Evolutionary conservation across 2,329 filamentous ascomycete genomes (phyloP).

Genomic region (Penicillium brasilianum): DNA sequence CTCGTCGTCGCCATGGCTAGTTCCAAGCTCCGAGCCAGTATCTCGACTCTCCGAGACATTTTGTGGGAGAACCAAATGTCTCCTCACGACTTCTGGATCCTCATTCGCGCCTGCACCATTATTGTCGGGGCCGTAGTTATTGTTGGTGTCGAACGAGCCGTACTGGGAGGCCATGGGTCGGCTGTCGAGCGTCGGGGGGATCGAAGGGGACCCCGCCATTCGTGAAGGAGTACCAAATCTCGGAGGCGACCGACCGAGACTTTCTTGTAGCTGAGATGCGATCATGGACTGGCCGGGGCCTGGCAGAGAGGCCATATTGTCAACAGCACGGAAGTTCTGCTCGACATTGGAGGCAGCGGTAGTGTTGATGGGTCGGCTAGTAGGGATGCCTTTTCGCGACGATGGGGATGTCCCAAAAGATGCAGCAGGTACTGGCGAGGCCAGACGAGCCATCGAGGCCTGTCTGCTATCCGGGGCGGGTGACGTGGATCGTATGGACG

Average conservation of each 20-base stretch:
- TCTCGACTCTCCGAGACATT: constrained; percentile 44
- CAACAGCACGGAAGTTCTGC: constrained; percentile 67
- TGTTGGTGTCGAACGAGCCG: constrained; percentile 79
- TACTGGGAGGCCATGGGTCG: constrained; percentile 70
- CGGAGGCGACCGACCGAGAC: constrained; percentile 61
- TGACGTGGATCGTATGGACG: constrained; percentile 35
- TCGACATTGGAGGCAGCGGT: constrained; percentile 51
- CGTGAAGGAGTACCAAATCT: constrained; percentile 52
- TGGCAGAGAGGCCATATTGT: constrained; percentile 62
- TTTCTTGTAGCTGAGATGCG: constrained; percentile 81
- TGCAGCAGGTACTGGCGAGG: constrained; percentile 60
- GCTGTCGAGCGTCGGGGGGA: constrained; percentile 54
- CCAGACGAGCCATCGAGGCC: constrained; percentile 60
- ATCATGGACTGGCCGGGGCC: constrained; percentile 87
- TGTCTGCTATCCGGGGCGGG: constrained; percentile 53
- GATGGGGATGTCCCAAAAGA: constrained; percentile 37
- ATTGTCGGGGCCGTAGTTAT: constrained; percentile 15
- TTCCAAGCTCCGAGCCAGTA: constrained; percentile 41
- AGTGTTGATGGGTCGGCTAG: constrained; percentile 48
- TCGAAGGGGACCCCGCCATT: constrained; percentile 64
- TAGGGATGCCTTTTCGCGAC: constrained; percentile 48
- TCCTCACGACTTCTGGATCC: constrained; percentile 87
- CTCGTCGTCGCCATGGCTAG: constrained; percentile 65
- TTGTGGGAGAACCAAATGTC: constrained; percentile 80
- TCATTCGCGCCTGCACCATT: constrained; percentile 67